Percentiles rank a stretch among this genome's conserved stretches.
Evolutionary conservation across 495 filamentous ascomycete genomes (phyloP).

Genomic region (Margaritispora aquatica): DNA sequence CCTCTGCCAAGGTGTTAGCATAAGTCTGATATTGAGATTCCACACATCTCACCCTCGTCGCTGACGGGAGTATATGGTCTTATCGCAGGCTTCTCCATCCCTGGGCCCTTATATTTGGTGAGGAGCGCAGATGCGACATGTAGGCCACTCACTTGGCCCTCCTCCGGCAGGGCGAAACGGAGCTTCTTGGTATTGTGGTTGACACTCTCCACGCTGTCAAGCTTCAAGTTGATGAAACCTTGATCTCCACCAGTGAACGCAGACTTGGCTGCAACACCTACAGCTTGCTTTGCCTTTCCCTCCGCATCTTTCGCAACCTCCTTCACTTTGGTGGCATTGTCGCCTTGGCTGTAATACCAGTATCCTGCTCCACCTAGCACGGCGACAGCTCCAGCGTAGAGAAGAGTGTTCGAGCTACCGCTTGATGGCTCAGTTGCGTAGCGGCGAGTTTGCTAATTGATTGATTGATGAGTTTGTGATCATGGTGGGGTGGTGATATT

Average conservation of each 20-base stretch:
- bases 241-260: slow-evolving; percentile 81
- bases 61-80: slow-evolving; percentile 89
- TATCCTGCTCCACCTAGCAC: slow-evolving; percentile 41
- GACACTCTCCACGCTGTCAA: slow-evolving; percentile 68
- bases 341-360: slow-evolving; percentile 41
- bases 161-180: slow-evolving; percentile 76
- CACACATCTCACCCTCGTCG: slow-evolving; percentile 60
- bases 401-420: slow-evolving; percentile 34
- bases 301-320: slow-evolving; percentile 35
- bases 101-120: slow-evolving; percentile 76
- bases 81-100: slow-evolving; percentile 74
- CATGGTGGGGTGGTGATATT: not conserved
- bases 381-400: slow-evolving; percentile 33
- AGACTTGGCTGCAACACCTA: slow-evolving; percentile 31
- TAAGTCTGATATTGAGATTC: not conserved
- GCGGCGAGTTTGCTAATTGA: slow-evolving; percentile 34
- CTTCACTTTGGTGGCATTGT: slow-evolving; percentile 38
- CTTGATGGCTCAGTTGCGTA: slow-evolving; percentile 45
- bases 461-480: not conserved
- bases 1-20: slow-evolving; percentile 33
- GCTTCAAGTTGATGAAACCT: slow-evolving; percentile 73
- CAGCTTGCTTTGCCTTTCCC: slow-evolving; percentile 34
- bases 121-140: slow-evolving; percentile 76
- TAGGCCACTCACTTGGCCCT: slow-evolving; percentile 76
- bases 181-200: slow-evolving; percentile 89